Evolutionary conservation across 2,329 filamentous ascomycete genomes (phyloP), one percentile per base, ranked within the genome.

Genomic region (Neoarthrinium moseri): DNA sequence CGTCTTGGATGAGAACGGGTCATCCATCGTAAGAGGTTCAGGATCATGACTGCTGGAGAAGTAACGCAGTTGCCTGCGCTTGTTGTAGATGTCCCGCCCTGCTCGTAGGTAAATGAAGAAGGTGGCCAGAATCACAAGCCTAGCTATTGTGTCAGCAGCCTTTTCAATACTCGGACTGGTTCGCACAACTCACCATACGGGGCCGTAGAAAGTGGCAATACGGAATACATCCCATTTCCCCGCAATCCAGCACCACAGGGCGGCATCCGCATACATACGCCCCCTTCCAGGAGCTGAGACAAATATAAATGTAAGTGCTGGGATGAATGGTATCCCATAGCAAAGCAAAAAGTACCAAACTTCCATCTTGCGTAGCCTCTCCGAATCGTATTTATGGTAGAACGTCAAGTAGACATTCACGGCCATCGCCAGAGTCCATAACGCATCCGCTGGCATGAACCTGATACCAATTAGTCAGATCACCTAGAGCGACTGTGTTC

Each of bases 331-430:
- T 3, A 89, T 50, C 1, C 88, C 88, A 50, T 94, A 94, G 60
- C 87, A 90, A 46, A 73, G 60, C 2, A 84, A 24, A 1, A 89
- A 61, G 53, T 94, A 94, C 47, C 77, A 83, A 36, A 84, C 78
- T 60, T 94, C 89, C 60, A 92, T 75, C 35, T 66, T 73, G 10
- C 81, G 81, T 12, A 94, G 69, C 43, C 78, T 75, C 4, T 74
- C 66, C 1, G 83, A 80, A 48, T 86, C 81, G 55, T 84, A 91
- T 51, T 86, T 87, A 57, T 74, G 75, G 64, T 90, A 91, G 59
- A 94, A 90, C 0, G 88, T 91, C 12, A 92, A 68, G 62, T 89
- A 89, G 42, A 94, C 89, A 60, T 94, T 95, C 54, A 84, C 75
- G 1, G 89, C 87, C 89, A 95, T 94, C 44, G 86, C 83, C 48